phyloP scores from a whole-genome alignment of 768 basidiomycete species.

The Lactarius hengduanensis region DNA sequence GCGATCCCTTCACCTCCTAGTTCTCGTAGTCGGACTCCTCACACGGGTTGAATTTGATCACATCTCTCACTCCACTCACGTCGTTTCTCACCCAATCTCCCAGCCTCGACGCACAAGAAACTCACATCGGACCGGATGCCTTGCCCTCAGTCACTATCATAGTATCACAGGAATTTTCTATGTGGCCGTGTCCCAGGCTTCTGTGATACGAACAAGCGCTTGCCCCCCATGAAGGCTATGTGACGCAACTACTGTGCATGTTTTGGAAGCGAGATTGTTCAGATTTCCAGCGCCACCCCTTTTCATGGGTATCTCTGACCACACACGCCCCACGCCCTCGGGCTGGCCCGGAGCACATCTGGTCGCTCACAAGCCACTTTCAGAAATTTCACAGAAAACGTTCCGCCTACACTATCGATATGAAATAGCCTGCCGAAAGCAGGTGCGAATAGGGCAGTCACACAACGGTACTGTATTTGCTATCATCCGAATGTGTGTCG shows the following conservation, averaged over 20 bases:
- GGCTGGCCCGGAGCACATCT: neutral
- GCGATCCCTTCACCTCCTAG: neutral
- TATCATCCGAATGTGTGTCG: neutral
- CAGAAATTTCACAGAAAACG: neutral
- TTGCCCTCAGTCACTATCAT: neutral
- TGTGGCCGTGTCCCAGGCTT: neutral
- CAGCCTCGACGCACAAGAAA: neutral
- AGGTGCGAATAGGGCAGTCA: neutral
- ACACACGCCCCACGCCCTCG: neutral
- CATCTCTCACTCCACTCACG: neutral
- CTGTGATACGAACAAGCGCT: neutral
- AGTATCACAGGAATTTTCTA: neutral
- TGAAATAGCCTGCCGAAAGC: neutral
- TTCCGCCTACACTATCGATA: neutral
- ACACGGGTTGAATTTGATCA: neutral
- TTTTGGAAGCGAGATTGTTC: neutral
- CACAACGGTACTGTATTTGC: neutral
- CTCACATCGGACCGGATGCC: neutral
- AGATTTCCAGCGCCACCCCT: neutral
- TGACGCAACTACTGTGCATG: neutral
- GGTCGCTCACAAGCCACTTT: neutral
- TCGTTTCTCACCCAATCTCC: neutral
- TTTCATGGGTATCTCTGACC: neutral
- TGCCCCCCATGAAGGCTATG: neutral
- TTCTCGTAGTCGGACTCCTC: neutral